Evolutionary conservation across 2,329 filamentous ascomycete species (phyloP).

Genomic region (Beauveria bassiana): DNA sequence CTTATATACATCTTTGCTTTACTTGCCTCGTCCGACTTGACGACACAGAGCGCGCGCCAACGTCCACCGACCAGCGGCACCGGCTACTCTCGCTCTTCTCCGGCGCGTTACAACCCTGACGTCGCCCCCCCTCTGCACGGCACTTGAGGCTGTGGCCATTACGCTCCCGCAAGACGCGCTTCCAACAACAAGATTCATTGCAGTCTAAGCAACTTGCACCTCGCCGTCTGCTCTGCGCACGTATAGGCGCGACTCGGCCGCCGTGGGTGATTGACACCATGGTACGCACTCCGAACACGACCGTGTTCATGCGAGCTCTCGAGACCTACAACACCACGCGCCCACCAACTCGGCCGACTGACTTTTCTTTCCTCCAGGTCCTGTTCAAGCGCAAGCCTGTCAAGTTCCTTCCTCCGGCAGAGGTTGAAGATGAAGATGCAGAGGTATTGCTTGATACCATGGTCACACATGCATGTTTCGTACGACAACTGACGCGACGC

Average conservation of each 20-base stretch:
- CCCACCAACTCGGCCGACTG: neutral
- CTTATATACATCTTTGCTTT: neutral
- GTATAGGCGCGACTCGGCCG: neutral
- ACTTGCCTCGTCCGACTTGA: neutral
- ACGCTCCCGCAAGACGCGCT: neutral
- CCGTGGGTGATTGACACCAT: neutral
- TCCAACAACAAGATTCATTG: neutral
- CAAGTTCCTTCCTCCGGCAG: conserved; percentile 64
- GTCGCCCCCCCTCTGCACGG: neutral
- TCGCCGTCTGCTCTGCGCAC: neutral
- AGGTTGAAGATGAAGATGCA: conserved; percentile 69
- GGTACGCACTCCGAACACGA: neutral
- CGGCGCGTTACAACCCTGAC: neutral
- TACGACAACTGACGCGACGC: conserved; percentile 13
- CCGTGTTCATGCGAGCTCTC: neutral
- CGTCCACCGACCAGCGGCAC: neutral
- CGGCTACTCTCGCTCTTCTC: neutral
- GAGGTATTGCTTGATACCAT: conserved; percentile 53
- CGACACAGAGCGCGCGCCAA: neutral
- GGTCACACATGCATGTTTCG: conserved; percentile 8
- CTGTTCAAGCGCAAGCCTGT: conserved; percentile 95
- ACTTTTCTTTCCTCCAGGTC: conserved; percentile 50
- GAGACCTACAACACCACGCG: neutral
- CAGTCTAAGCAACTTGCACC: neutral
- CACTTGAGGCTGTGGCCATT: neutral